A percentile compares a stretch with the other conserved stretches of the same genome.
Evolutionary conservation across 495 filamentous ascomycete species (phyloP).

Genomic region (Annulohypoxylon stygium): DNA sequence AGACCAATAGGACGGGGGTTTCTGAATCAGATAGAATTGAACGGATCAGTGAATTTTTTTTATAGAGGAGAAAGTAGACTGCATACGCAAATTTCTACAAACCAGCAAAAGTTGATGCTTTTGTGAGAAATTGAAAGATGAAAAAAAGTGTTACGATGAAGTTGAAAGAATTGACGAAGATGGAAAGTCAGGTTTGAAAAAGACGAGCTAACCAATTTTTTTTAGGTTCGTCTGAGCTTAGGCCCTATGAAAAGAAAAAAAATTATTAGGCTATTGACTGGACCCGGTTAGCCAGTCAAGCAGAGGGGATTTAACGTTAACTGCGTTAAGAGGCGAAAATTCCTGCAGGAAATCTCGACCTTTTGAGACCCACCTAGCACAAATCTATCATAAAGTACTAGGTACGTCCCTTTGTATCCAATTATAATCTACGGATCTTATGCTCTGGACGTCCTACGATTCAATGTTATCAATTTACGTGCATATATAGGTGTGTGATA

Average conservation of each 20-base stretch:
- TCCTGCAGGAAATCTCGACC: slow-evolving; percentile 44
- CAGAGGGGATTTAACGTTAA: slow-evolving; percentile 30
- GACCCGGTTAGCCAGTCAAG: slow-evolving; percentile 25
- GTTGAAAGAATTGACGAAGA: slow-evolving; percentile 21
- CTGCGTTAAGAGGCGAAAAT: slow-evolving; percentile 34
- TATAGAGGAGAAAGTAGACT: slow-evolving; percentile 5
- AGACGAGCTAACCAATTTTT: slow-evolving; percentile 26
- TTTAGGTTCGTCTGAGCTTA: slow-evolving; percentile 22
- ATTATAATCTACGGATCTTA: slow-evolving; percentile 2
- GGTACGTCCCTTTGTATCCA: background rate
- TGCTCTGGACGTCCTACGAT: background rate
- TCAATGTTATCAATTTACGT: background rate
- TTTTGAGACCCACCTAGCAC: slow-evolving; percentile 26
- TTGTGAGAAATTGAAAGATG: slow-evolving; percentile 18
- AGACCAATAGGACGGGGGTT: background rate
- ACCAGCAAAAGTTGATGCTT: slow-evolving; percentile 17
- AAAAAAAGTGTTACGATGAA: slow-evolving; percentile 14
- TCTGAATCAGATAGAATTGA: background rate
- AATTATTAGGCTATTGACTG: slow-evolving; percentile 41
- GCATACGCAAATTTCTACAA: slow-evolving; percentile 6
- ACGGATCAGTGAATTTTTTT: background rate
- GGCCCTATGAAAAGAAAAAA: slow-evolving; percentile 29
- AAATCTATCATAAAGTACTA: background rate
- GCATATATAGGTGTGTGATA: background rate
- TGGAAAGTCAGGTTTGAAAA: slow-evolving; percentile 18